Base-by-base conservation (phyloP, 192 early-diverging fungal species). In the Entrophospora sp. region DNA sequence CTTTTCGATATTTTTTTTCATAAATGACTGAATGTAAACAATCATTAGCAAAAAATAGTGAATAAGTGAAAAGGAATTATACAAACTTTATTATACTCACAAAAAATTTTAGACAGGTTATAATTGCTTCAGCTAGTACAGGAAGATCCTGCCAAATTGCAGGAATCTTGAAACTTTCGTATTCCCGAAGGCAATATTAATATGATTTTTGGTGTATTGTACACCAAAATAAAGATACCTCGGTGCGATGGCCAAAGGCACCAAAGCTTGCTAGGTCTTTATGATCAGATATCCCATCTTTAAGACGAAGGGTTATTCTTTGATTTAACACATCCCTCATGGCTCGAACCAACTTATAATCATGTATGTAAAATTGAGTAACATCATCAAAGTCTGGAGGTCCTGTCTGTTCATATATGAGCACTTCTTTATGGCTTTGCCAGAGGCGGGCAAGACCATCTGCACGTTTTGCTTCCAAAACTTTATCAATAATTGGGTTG, bases 401-500 rank as follows among this genome's bases (percentile, higher is more conserved):
- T 8, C 45, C 61, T 14, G 44, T 48, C 13, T 48, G 61, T 34
- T 63, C 61, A 32, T 49, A 64, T 49, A 64, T 12, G 5, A 64
- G 49, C 10, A 63, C 27, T 49, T 63, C 61, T 46, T 63, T 31
- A 10, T 20, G 61, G 9, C 32, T 35, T 35, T 20, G 2, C 45
- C 61, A 64, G 31, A 49, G 61, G 10, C 34, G 45, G 24, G 61
- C 61, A 14, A 64, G 18, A 5, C 31, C 61, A 37, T 64, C 61
- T 13, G 61, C 44, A 49, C 61, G 37, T 12, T 64, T 64, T 49
- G 61, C 31, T 3, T 14, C 12, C 22, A 64, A 64, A 16, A 64
- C 61, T 64, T 35, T 64, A 35, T 64, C 61, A 18, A 63, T 48
- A 38, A 63, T 35, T 63, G 61, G 61, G n/a, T 48, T 48, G 4